Evolutionary conservation across 2,329 filamentous ascomycete genomes (phyloP), one percentile per base, ranked within the genome.

Genomic region (Parastagonospora avenae): DNA sequence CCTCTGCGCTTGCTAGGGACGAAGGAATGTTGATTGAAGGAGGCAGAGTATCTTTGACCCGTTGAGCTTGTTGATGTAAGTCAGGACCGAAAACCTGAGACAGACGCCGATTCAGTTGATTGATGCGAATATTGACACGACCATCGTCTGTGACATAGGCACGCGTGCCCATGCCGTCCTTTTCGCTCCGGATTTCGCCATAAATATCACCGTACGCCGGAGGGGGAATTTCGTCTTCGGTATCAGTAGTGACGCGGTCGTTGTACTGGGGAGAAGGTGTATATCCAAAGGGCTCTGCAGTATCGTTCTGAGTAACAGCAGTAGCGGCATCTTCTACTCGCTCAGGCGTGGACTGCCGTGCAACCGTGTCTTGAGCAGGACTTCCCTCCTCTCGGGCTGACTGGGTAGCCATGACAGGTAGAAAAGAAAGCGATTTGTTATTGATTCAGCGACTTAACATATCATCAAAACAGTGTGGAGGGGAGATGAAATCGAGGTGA

Each of bases 61-160:
- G 44, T 38, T 35, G 60, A 44, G 39, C 52, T 45, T 43, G 63
- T 46, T 43, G 43, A 19, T 41, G 19, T 9, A 57, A 46, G 37
- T 47, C 47, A 41, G 63, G 63, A 27, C 54, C 56, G 29, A 67
- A 59, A 41, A 67, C 36, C 27, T 56, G 53, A 9, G 64, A 64
- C 9, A 67, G 44, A 14, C 55, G 57, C 10, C 57, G 54, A 28
- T 56, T 61, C 33, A 55, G 46, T 31, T 67, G 62, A 35, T 66
- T 54, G 50, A 68, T 65, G 41, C 48, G 54, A 19, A 68, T 67
- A 36, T 68, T 60, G 44, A 68, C 62, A 56, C 64, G 62, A 8
- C 64, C 64, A 50, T 68, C 64, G 24, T 60, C 60, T 14, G 55
- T 54, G 73, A 80, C 76, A 64, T 67, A 77, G 73, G 78, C 80